These are phyloP conservation scores for Fraxinus nigra DNA, from an alignment of 305 asterid species.

Conservation along the genomic window DNA sequence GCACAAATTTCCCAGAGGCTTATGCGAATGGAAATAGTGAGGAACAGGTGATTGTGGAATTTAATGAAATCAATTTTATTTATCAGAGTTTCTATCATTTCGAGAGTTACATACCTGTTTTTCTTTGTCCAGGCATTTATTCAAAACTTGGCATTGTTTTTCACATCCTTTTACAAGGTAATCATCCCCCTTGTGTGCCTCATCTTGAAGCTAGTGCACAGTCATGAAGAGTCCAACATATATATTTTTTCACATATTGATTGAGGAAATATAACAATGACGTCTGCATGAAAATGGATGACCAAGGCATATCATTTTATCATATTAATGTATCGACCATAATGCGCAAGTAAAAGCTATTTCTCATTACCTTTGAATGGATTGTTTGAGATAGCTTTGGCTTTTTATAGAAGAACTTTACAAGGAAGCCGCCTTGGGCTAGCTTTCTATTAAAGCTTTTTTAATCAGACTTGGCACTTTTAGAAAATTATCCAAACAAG, in stretches of 20 bases:
- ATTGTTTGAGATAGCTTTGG: not conserved
- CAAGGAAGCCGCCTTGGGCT: not conserved
- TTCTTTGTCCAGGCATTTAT: slow-evolving; percentile 72
- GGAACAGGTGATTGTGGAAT: slow-evolving; percentile 65
- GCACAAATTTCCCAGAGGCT: slow-evolving; percentile 70
- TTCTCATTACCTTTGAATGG: not conserved
- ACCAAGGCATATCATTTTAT: not conserved
- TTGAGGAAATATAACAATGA: not conserved
- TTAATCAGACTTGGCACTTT: not conserved
- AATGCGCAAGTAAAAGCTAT: not conserved
- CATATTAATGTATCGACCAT: not conserved
- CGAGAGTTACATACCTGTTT: not conserved
- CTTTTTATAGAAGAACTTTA: not conserved
- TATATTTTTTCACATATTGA: not conserved
- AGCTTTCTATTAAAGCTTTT: not conserved
- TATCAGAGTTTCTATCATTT: not conserved
- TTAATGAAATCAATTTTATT: slow-evolving; percentile 5
- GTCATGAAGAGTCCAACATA: not conserved
- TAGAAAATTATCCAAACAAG: not conserved
- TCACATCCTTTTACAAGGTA: slow-evolving; percentile 95
- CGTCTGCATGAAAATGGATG: not conserved
- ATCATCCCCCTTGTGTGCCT: slow-evolving; percentile 5
- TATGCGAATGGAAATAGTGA: slow-evolving; percentile 82
- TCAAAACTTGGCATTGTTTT: slow-evolving; percentile 92
- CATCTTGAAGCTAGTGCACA: not conserved